Base-by-base conservation (phyloP, 1,284 basidiomycete genomes). In the Phlebopus sp. region DNA sequence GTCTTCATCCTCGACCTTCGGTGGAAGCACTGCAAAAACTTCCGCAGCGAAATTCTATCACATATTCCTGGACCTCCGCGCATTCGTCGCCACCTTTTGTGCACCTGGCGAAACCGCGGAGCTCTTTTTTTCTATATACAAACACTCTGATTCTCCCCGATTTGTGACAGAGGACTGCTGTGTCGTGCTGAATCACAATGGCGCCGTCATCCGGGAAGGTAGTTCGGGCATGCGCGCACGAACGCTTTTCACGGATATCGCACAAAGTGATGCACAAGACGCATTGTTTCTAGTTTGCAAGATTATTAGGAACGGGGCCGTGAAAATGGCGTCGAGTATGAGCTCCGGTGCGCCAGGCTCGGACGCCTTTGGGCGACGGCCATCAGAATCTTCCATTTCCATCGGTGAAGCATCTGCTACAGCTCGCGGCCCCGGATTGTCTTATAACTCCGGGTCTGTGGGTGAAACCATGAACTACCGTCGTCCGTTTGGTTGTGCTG, bases 121-220 rank as follows among this genome's bases (percentile, higher is more conserved):
- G 64, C 81, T 99, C 4, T 94, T 88, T 68, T 97, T 98, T 69
- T 93, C 92, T 2, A 77, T 99, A 5, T 98, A 92, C 77, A 90
- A 88, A 68, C 88, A 90, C 59, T 78, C 81, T 41, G 88, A 91
- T 44, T 77, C 77, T 42, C 67, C 64, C 6, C 84, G 90, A 35
- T 97, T 97, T 67, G 80, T 98, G 38, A 96, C 93, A 0, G 96
- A 99, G 67, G 96, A 98, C 18, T 97, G 89, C 63, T 95, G 90
- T 60, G 84, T 85, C 15, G 73, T 96, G 32, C 78, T 98, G 23
- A 95, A 96, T 65, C 91, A 95, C 69, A 90, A 94, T 51, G 95
- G 95, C 8, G 87, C 89, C 19, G 81, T 91, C 9, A 83, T 87
- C 5, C 80, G 87, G 7, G 84, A 94, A 59, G 81, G 84, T 1